Base-by-base conservation (phyloP, 257 asterid species). In the Paulownia fortunei region DNA sequence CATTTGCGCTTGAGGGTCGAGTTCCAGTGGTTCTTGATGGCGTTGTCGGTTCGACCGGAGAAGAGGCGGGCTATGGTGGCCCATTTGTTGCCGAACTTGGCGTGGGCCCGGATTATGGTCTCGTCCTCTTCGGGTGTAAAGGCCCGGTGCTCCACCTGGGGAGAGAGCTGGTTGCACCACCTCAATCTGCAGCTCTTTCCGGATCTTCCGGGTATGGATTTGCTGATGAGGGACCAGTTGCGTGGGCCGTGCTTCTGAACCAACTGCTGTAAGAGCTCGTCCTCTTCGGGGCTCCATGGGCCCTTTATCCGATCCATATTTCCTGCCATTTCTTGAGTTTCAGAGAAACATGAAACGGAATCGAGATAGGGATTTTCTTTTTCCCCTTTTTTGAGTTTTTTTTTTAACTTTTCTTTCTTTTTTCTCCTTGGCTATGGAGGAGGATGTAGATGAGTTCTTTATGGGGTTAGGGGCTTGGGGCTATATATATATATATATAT, bases 1-100 rank as follows among this genome's bases (percentile, higher is more conserved):
- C 86, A 85, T 83, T 89, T 92, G 69, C 97, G 87, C 82, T 89
- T 92, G 21, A 92, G 89, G 12, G 89, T 83, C 4, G 89, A 85
- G 82, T 87, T 87, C 91, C 91, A 87, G 77, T 83, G 91, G 59
- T 87, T 87, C 73, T 87, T 87, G 18, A 87, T 66, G 15, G 91
- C 89, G 84, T 87, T 87, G 46, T 87, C 91, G 5, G 91, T 87
- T 3, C 91, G 87, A 6, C 87, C 91, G 26, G 86, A 75, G 0
- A 87, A 78, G 10, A 87, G 63, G 0, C 89, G 74, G 59, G 89
- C 89, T 51, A 87, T 87, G 70, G 86, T 71, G 64, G 91, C 89
- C 91, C 91, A 87, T 44, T 74, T 85, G 69, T 87, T 87, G 5
- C 91, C 91, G 77, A 79, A 76, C 54, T 36, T 69, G 27, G 83